Evolutionary conservation across 2,329 filamentous ascomycete genomes (phyloP).

Genomic region (Venturia effusa): DNA sequence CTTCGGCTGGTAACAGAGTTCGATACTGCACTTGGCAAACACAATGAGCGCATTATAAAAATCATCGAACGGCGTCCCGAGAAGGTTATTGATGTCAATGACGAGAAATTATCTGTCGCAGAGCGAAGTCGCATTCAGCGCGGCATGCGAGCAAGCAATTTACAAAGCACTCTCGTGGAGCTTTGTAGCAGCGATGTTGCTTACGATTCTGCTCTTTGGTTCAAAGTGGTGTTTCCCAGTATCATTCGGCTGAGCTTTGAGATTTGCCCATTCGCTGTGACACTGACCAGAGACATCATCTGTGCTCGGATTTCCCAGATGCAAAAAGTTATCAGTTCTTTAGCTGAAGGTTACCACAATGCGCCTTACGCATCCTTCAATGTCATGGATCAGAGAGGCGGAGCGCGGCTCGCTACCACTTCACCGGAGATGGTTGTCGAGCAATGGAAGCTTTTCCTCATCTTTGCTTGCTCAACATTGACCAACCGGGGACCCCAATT

Average conservation of each 20-base stretch:
- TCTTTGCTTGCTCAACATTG: slow-evolving; percentile 92
- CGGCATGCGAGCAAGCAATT: slow-evolving; percentile 74
- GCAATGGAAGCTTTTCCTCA: slow-evolving; percentile 95
- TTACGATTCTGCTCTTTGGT: slow-evolving; percentile 92
- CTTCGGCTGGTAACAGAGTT: slow-evolving; percentile 88
- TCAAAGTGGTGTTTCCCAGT: slow-evolving; percentile 95
- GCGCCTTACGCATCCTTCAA: slow-evolving; percentile 48
- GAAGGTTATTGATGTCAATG: slow-evolving; percentile 82
- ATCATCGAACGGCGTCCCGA: slow-evolving; percentile 85
- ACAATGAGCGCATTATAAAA: slow-evolving; percentile 72
- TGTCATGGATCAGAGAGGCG: slow-evolving; percentile 46
- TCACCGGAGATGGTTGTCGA: slow-evolving; percentile 84
- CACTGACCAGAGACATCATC: slow-evolving; percentile 80
- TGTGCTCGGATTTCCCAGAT: slow-evolving; percentile 89
- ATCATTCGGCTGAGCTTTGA: slow-evolving; percentile 84
- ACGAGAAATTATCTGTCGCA: slow-evolving; percentile 81
- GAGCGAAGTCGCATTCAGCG: slow-evolving; percentile 87
- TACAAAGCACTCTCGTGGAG: slow-evolving; percentile 79
- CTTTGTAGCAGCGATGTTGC: slow-evolving; percentile 91
- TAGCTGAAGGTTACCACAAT: slow-evolving; percentile 56
- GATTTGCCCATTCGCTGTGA: slow-evolving; percentile 82
- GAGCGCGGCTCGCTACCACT: slow-evolving; percentile 49
- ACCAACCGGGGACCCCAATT: slow-evolving; percentile 67
- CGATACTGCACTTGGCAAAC: slow-evolving; percentile 75
- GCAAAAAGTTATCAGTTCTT: slow-evolving; percentile 69